phyloP scores from a whole-genome alignment of 73 alveolate genomes.

The Uronychia binucleata region DNA sequence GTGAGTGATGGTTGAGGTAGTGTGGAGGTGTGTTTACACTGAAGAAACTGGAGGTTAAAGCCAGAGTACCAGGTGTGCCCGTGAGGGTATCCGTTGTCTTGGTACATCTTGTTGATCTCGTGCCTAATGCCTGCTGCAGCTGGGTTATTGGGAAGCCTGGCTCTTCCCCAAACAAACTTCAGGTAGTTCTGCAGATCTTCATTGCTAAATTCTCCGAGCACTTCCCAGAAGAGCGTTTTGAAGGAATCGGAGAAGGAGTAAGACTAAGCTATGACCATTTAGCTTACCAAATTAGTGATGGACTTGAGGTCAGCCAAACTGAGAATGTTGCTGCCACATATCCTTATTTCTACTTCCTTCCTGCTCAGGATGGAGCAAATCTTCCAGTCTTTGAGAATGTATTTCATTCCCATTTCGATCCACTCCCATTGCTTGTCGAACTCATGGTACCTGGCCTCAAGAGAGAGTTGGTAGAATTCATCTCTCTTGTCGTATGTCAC shows the following conservation, averaged over 20 bases:
- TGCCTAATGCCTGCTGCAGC: not conserved
- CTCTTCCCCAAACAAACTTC: constrained; percentile 94
- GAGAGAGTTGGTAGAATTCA: constrained; percentile 70
- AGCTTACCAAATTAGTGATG: constrained; percentile 54
- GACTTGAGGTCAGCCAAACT: not conserved
- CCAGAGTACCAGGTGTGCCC: no score
- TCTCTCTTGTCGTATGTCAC: constrained; percentile 70
- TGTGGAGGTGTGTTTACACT: no score
- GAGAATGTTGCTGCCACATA: not conserved
- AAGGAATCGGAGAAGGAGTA: not conserved
- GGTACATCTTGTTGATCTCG: not conserved
- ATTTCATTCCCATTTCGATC: constrained; percentile 79
- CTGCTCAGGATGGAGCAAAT: not conserved
- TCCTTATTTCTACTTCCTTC: constrained; percentile 1
- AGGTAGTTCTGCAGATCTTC: constrained; percentile 67
- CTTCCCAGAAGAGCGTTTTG: not conserved
- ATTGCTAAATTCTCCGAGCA: constrained; percentile 86
- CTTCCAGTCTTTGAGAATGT: constrained; percentile 53
- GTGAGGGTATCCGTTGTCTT: no score
- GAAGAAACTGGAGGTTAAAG: no score
- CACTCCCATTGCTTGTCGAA: constrained; percentile 74
- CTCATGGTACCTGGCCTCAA: constrained; percentile 74
- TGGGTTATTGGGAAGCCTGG: constrained; percentile 65
- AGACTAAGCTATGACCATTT: constrained; percentile 2
- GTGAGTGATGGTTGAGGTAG: no score